phyloP scores from a whole-genome alignment of 345 rosid genomes.

The Boechera retrofracta region DNA sequence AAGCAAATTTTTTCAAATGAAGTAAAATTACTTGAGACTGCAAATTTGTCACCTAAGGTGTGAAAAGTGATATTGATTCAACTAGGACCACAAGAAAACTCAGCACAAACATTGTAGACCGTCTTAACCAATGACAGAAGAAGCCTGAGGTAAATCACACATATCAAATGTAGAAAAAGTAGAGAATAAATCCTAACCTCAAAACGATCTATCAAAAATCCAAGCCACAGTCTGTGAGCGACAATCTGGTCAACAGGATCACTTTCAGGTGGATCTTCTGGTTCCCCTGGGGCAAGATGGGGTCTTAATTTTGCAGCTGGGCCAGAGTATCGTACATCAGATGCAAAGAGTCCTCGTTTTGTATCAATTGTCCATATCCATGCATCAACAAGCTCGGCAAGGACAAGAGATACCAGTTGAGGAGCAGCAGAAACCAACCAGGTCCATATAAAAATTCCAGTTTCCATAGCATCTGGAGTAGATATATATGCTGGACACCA shows the following conservation, averaged over 20 bases:
- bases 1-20: conserved; percentile 22
- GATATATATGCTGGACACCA: conserved; percentile 99
- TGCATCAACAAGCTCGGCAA: conserved; percentile 99
- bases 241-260: conserved; percentile 92
- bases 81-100: conserved; percentile 22
- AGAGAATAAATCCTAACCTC: conserved; percentile 63
- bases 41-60: conserved; percentile 29
- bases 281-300: conserved; percentile 95
- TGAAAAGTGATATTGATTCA: conserved; percentile 32
- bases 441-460: conserved; percentile 97
- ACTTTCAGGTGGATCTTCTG: conserved; percentile 66
- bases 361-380: conserved; percentile 99
- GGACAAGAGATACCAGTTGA: conserved; percentile 86
- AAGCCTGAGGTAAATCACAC: conserved; percentile 21
- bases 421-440: conserved; percentile 99
- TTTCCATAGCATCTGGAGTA: conserved; percentile 94
- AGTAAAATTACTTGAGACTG: conserved; percentile 13
- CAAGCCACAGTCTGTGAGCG: conserved; percentile 97
- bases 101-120: conserved; percentile 17
- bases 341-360: conserved; percentile 96
- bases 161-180: conserved; percentile 13
- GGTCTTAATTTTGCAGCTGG: conserved; percentile 97
- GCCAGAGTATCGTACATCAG: conserved; percentile 78
- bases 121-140: conserved; percentile 24
- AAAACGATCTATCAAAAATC: conserved; percentile 94